A percentile compares a stretch with the other conserved stretches of the same genome.
phyloP scores from a whole-genome alignment of 1,139 yeast species.

The Nadsonia starkeyi-henricii region DNA sequence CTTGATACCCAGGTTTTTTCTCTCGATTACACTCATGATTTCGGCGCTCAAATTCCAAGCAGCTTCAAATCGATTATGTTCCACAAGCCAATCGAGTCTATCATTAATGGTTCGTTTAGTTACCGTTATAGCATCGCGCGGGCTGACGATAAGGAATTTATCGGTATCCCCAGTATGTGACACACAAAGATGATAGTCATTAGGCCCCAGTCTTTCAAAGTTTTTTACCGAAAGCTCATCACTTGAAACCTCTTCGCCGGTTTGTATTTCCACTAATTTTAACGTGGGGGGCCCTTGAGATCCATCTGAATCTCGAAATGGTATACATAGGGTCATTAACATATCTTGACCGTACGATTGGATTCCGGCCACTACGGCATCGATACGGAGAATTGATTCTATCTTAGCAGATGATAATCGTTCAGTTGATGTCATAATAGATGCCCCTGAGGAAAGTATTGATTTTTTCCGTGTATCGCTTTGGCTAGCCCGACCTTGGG shows the following conservation, averaged over 20 bases:
- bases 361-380: conserved; percentile 63
- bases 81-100: conserved; percentile 58
- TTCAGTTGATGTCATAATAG: conserved; percentile 13
- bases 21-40: conserved; percentile 35
- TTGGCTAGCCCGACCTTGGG: conserved; percentile 7
- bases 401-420: conserved; percentile 41
- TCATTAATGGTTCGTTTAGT: conserved; percentile 56
- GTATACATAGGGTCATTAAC: conserved; percentile 30
- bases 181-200: conserved; percentile 50
- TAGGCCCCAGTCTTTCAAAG: conserved; percentile 50
- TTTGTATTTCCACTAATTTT: conserved; percentile 45
- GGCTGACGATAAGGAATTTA: conserved; percentile 40
- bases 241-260: conserved; percentile 66
- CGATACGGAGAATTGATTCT: conserved; percentile 41
- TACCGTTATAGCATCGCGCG: conserved; percentile 70
- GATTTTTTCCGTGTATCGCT: background rate
- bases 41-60: conserved; percentile 70
- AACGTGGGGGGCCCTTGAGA: conserved; percentile 47
- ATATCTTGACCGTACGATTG: conserved; percentile 40
- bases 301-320: conserved; percentile 11
- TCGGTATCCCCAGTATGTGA: conserved; percentile 4
- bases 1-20: conserved; percentile 47
- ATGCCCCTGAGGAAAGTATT: conserved; percentile 13
- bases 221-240: conserved; percentile 64
- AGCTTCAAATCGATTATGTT: conserved; percentile 37